A percentile compares a stretch with the other conserved stretches of the same genome.
Evolutionary conservation across 2,329 filamentous ascomycete genomes (phyloP).

Genomic region (Xylaria hypoxylon): DNA sequence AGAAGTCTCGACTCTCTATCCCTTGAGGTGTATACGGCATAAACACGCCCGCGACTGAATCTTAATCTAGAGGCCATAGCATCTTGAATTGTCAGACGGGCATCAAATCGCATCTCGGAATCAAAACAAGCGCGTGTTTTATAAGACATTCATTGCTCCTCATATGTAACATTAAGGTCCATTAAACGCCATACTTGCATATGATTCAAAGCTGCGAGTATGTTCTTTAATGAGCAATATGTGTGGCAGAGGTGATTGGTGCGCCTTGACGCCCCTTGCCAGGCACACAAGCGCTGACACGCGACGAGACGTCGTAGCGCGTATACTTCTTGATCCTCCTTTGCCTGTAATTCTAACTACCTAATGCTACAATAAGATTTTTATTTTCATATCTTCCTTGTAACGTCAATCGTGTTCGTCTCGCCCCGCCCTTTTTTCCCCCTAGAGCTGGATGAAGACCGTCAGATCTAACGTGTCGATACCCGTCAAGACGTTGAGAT

Average conservation of each 20-base stretch:
- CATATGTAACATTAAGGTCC: conserved; percentile 32
- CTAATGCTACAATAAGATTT: neutral
- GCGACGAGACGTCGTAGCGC: conserved; percentile 26
- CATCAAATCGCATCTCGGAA: neutral
- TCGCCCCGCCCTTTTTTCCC: neutral
- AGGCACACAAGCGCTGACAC: conserved; percentile 35
- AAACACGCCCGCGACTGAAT: too few relatives aligned
- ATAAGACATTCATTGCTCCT: conserved; percentile 21
- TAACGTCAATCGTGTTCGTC: conserved; percentile 1
- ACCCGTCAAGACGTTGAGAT: too few relatives aligned
- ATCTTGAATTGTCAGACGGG: neutral
- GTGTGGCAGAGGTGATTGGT: conserved; percentile 26
- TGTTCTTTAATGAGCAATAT: conserved; percentile 19
- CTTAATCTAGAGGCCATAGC: neutral
- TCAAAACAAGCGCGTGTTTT: conserved; percentile 13
- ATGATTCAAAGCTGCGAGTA: conserved; percentile 21
- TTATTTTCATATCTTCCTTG: conserved; percentile 9
- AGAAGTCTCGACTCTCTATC: too few relatives aligned
- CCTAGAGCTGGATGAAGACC: neutral
- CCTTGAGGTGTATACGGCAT: neutral
- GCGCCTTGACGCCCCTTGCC: conserved; percentile 32
- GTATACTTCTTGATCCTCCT: conserved; percentile 12
- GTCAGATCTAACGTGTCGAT: neutral
- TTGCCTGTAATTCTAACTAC: neutral
- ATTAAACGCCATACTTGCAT: conserved; percentile 36